Evolutionary conservation across 2,329 filamentous ascomycete genomes (phyloP).

Genomic region (Magnaporthiopsis poae): DNA sequence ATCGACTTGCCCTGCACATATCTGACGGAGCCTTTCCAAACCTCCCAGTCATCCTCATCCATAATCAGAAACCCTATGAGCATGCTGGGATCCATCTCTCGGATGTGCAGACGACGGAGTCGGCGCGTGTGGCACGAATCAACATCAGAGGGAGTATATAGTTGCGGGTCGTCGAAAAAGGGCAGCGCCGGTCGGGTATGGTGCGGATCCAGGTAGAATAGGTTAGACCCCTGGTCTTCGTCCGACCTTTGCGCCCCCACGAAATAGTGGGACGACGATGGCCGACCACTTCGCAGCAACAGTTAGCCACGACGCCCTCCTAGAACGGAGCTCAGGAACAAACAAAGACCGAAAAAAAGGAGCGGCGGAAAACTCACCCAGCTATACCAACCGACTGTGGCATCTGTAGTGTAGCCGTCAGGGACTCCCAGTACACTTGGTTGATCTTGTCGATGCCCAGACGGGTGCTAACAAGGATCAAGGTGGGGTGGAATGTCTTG

Average conservation of each 20-base stretch:
- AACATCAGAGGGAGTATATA: slow-evolving; percentile 63
- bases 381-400: slow-evolving; percentile 92
- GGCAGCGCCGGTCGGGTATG: slow-evolving; percentile 68
- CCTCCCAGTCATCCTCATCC: slow-evolving; percentile 70
- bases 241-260: slow-evolving; percentile 36
- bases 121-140: slow-evolving; percentile 80
- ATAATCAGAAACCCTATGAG: slow-evolving; percentile 83
- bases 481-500: slow-evolving; percentile 64
- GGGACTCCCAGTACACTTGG: slow-evolving; percentile 87
- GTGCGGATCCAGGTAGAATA: slow-evolving; percentile 95
- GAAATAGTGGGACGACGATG: slow-evolving; percentile 69
- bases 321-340: too few relatives aligned
- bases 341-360: background rate
- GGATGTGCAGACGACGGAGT: slow-evolving; percentile 69
- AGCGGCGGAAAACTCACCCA: slow-evolving; percentile 49
- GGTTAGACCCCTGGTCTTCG: slow-evolving; percentile 48
- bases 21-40: slow-evolving; percentile 69
- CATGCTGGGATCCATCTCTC: slow-evolving; percentile 97
- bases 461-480: slow-evolving; percentile 80
- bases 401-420: slow-evolving; percentile 75
- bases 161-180: slow-evolving; percentile 43
- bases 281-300: slow-evolving; percentile 58
- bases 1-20: slow-evolving; percentile 73
- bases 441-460: slow-evolving; percentile 91
- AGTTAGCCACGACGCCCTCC: slow-evolving; percentile 7